phyloP scores from a whole-genome alignment of 176 grass and related monocot genomes.

The Triticum timopheevii region DNA sequence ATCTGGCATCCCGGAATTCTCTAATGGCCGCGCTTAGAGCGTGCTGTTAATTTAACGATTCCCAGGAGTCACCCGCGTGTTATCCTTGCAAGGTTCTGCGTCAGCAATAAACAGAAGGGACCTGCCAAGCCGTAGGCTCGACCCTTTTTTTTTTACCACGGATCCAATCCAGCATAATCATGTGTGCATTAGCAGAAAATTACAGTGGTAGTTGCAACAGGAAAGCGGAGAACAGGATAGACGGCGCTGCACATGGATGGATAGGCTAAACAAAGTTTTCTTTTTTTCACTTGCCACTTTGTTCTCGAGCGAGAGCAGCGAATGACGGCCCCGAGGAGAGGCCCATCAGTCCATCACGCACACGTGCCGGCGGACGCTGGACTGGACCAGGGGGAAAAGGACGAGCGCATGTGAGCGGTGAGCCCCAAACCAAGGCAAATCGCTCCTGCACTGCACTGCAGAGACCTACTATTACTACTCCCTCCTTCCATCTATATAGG shows the following conservation, averaged over 20 bases:
- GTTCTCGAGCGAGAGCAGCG: not conserved
- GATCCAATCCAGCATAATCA: not conserved
- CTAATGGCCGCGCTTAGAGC: not conserved
- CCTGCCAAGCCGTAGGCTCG: not conserved
- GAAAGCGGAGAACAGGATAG: not conserved
- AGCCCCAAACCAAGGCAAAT: not conserved
- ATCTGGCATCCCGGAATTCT: not conserved
- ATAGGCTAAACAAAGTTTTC: not conserved
- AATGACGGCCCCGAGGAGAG: not conserved
- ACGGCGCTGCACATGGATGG: not conserved
- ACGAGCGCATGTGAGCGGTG: conserved; percentile 7
- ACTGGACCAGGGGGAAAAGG: not conserved
- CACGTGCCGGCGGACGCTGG: not conserved
- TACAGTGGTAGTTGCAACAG: not conserved
- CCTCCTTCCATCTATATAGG: no score
- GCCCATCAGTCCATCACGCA: not conserved
- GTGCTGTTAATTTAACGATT: no score
- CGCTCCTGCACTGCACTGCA: not conserved
- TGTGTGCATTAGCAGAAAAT: not conserved
- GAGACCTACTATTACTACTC: not conserved
- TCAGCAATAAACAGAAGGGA: not conserved
- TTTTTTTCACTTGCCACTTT: not conserved
- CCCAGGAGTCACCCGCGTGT: no score
- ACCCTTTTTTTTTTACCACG: no score
- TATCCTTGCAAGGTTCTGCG: not conserved